Percentiles rank a stretch among this genome's conserved stretches.
These are phyloP conservation scores for Stephanodiscus triporus DNA, from an alignment of 108 stramenopile genomes.

Conservation along the genomic window DNA sequence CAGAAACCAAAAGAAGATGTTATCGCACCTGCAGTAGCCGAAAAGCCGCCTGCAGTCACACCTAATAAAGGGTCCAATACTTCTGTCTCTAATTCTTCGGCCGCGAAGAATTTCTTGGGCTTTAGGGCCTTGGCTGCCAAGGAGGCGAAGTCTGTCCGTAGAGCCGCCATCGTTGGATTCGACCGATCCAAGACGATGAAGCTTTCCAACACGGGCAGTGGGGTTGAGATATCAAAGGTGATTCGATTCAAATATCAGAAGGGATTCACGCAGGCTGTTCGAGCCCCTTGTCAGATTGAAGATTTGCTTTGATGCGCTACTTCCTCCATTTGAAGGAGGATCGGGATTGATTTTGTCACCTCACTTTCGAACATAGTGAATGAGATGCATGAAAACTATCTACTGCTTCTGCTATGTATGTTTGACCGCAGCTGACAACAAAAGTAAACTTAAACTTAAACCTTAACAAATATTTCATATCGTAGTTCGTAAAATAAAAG, in stretches of 20 bases:
- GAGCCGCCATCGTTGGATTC: slow-evolving; percentile 68
- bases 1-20: slow-evolving; percentile 13
- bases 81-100: slow-evolving; percentile 17
- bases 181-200: slow-evolving; percentile 61
- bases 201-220: slow-evolving; percentile 78
- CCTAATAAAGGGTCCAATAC: slow-evolving; percentile 1
- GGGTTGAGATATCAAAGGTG: slow-evolving; percentile 64
- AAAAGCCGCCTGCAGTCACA: slow-evolving; percentile 10
- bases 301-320: slow-evolving; percentile 52
- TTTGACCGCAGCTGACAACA: no score
- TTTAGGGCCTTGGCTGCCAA: slow-evolving; percentile 67
- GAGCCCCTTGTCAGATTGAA: slow-evolving; percentile 63
- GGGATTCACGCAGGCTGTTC: slow-evolving; percentile 85
- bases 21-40: slow-evolving; percentile 15
- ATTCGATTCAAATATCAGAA: slow-evolving; percentile 84
- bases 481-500: no score
- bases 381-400: no score
- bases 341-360: no score
- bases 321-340: no score
- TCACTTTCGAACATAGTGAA: no score
- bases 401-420: no score
- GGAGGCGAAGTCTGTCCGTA: slow-evolving; percentile 60
- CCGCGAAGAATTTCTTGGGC: slow-evolving; percentile 67
- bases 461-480: no score
- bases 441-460: no score